Conservation (phyloP, 495 filamentous ascomycete species). For the Aspergillus cristatus region DNA sequence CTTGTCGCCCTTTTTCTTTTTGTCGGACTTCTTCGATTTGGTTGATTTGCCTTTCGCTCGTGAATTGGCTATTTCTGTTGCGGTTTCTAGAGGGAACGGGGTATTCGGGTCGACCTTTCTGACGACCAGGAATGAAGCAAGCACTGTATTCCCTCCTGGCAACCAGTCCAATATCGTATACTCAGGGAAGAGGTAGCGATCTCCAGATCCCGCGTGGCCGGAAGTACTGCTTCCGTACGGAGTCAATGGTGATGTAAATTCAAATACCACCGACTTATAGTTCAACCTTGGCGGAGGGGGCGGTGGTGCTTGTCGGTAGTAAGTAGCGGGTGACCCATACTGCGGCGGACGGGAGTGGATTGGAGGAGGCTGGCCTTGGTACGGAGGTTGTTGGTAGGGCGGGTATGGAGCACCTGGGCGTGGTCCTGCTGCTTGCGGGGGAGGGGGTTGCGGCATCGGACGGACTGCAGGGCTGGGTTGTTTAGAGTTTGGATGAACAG, state of each 20-base stretch:
- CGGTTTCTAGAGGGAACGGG: constrained; percentile 30
- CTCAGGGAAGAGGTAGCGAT: constrained; percentile 84
- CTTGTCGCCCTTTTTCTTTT: constrained; percentile 20
- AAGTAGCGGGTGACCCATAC: constrained; percentile 25
- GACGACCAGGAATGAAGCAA: constrained; percentile 44
- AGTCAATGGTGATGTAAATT: constrained; percentile 54
- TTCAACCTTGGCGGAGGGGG: constrained; percentile 38
- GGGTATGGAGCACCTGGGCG: constrained; percentile 19
- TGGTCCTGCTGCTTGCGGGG: constrained; percentile 14
- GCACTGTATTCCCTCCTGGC: constrained; percentile 34
- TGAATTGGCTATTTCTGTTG: constrained; percentile 16
- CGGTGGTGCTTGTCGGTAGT: constrained; percentile 26
- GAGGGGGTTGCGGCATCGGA: constrained; percentile 10
- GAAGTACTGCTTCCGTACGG: constrained; percentile 41
- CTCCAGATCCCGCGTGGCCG: constrained; percentile 62
- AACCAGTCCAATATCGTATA: constrained; percentile 72
- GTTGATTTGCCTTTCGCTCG: constrained; percentile 25
- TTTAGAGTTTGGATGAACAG: constrained; percentile 12
- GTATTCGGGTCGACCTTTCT: constrained; percentile 38
- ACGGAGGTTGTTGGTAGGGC: constrained; percentile 22
- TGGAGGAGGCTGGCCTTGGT: constrained; percentile 23
- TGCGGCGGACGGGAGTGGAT: constrained; percentile 33
- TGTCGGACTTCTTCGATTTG: constrained; percentile 30
- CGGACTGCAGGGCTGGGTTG: constrained; percentile 16
- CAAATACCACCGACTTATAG: constrained; percentile 69